Base-by-base conservation (phyloP, 768 basidiomycete genomes). In the Termitomyces bulborhizus region DNA sequence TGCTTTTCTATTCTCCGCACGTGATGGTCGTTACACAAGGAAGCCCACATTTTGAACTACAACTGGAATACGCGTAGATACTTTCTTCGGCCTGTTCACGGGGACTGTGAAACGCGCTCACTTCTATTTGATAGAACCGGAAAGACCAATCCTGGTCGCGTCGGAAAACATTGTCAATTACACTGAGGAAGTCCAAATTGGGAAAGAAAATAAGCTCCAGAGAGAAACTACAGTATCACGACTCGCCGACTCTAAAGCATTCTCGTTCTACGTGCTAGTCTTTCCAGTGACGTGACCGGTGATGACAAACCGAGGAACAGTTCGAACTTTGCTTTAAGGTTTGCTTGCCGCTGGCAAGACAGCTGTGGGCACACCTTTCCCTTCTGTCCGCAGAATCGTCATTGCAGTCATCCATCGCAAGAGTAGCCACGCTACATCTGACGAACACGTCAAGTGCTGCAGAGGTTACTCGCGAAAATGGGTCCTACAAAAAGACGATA, bases 391-490 rank as follows among this genome's bases (percentile, higher is more conserved):
- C 45, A 70, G 74, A 71, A 80, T 76, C 81, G 71, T 72, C 76
- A 75, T 77, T 80, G 83, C 81, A 85, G 83, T 85, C 83, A 84
- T 85, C 84, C 83, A 85, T 85, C 84, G 84, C 84, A 85, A 77
- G 81, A 84, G 73, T 71, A 73, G 73, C 53, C 66, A 53, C 53
- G 53, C 62, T 58, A 60, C 54, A 46, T 48, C 47, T 44, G 57
- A 57, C 46, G 60, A 58, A 43, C 16, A 45, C 56, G 47, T 51
- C 53, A 53, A 54, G 54, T 36, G 51, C 50, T 52, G 36, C 49
- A 27, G 54, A 53, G 55, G 43, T 37, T 46, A 58, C 65, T 66
- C 66, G 55, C 55, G 60, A 50, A 61, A 59, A 46, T 59, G 45
- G 62, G 51, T 49, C 55, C 65, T 59, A 58, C 63, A 53, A 32